Evolutionary conservation across 306 rosid genomes (phyloP).

Genomic region (Styphnolobium japonicum): DNA sequence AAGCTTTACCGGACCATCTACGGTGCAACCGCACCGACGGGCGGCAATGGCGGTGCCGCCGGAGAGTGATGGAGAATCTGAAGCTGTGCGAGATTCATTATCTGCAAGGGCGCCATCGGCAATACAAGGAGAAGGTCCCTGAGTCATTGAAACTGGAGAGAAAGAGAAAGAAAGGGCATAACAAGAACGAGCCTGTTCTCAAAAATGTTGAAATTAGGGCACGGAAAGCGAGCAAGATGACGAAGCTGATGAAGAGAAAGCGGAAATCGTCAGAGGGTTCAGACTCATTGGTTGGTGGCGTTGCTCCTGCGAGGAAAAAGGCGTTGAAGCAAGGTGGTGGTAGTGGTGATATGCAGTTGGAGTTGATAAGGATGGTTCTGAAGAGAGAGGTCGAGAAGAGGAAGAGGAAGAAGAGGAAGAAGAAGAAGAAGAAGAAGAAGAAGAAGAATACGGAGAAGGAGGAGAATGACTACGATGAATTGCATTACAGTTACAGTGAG

Average conservation of each 20-base stretch:
- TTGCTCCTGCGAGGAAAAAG: constrained; percentile 41
- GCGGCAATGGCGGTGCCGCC: constrained; percentile 89
- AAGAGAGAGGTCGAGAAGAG: constrained; percentile 79
- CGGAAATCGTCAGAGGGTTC: constrained; percentile 28
- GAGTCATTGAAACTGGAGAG: constrained; percentile 84
- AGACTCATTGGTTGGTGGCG: constrained; percentile 20
- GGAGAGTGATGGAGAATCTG: constrained; percentile 70
- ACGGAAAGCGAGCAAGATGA: constrained; percentile 38
- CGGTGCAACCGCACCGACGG: constrained; percentile 96
- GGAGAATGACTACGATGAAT: constrained; percentile 34
- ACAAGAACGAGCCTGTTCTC: constrained; percentile 32
- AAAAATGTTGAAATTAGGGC: constrained; percentile 56
- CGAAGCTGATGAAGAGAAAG: constrained; percentile 54
- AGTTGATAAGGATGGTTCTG: constrained; percentile 84
- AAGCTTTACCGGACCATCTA: constrained; percentile 62
- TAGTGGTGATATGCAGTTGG: constrained; percentile 69
- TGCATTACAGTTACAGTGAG: constrained; percentile 38
- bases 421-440: constrained; percentile 9
- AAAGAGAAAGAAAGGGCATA: constrained; percentile 32
- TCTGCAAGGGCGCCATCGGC: constrained; percentile 82
- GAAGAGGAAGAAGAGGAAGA: constrained; percentile 13
- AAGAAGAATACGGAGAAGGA: constrained; percentile 7
- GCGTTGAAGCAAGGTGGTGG: constrained; percentile 48
- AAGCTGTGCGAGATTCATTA: constrained; percentile 94
- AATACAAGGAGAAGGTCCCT: constrained; percentile 76